These are phyloP conservation scores for Trichoderma lentiforme DNA, from an alignment of 2,329 filamentous ascomycete genomes.

Conservation along the genomic window DNA sequence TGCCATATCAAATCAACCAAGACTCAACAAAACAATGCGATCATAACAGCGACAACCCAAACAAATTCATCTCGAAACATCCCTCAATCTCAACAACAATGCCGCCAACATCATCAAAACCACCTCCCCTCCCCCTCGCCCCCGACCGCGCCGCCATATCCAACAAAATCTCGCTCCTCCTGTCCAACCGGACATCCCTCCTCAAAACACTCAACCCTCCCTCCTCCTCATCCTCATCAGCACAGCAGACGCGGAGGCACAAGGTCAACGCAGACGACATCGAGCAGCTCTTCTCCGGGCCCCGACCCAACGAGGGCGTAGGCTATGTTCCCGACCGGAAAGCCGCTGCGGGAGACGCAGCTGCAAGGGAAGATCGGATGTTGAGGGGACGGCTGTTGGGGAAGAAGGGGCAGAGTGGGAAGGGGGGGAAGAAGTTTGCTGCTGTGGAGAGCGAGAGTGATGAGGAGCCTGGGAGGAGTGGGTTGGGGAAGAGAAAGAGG, in stretches of 20 bases:
- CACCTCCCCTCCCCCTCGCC: slow-evolving; percentile 34
- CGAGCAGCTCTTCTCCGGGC: slow-evolving; percentile 26
- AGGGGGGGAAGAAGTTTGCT: not conserved
- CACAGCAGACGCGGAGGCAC: not conserved
- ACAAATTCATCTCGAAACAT: not conserved
- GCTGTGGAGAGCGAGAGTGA: slow-evolving; percentile 33
- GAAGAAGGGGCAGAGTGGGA: slow-evolving; percentile 13
- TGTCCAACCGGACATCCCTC: slow-evolving; percentile 35
- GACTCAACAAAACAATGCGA: not conserved
- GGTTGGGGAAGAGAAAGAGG: slow-evolving; percentile 38
- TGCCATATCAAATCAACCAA: no score
- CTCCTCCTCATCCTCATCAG: slow-evolving; percentile 10
- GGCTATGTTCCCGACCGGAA: slow-evolving; percentile 36
- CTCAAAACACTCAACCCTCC: slow-evolving; percentile 31
- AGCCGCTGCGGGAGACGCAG: slow-evolving; percentile 23
- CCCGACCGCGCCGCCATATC: slow-evolving; percentile 37
- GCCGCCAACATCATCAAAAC: slow-evolving; percentile 12
- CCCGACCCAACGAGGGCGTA: slow-evolving; percentile 39
- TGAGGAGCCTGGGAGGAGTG: slow-evolving; percentile 37
- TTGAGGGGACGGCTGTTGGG: slow-evolving; percentile 33
- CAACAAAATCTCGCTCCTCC: slow-evolving; percentile 42
- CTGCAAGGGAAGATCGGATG: slow-evolving; percentile 28
- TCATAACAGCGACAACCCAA: not conserved
- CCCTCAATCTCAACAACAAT: not conserved
- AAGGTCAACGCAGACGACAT: slow-evolving; percentile 24